Percentiles rank a stretch among this genome's conserved stretches.
These are phyloP conservation scores for Leishmania arabica DNA, from an alignment of 208 protist species.

Conservation along the genomic window DNA sequence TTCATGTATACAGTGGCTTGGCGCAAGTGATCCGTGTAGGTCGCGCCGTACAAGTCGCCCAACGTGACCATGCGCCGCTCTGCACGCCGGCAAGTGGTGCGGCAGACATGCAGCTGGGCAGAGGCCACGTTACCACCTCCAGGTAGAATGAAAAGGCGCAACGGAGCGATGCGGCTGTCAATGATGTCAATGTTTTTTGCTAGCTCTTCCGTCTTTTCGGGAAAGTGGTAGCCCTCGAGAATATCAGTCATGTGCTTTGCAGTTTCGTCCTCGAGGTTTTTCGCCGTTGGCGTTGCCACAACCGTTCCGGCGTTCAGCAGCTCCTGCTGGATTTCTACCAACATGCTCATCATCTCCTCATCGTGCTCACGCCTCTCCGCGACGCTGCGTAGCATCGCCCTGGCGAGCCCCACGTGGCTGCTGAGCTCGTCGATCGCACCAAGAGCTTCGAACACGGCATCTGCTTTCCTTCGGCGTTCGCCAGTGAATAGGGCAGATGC, in stretches of 20 bases:
- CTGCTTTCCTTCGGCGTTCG: conserved; percentile 53
- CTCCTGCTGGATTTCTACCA: conserved; percentile 58
- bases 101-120: conserved; percentile 64
- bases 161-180: conserved; percentile 48
- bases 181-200: conserved; percentile 72
- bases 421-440: conserved; percentile 66
- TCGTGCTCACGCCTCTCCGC: conserved; percentile 19
- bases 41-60: conserved; percentile 28
- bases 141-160: conserved; percentile 75
- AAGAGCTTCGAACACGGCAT: conserved; percentile 67
- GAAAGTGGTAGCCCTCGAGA: conserved; percentile 24
- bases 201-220: conserved; percentile 34
- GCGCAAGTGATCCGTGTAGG: conserved; percentile 40
- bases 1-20: conserved; percentile 65
- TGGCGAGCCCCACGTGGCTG: conserved; percentile 48
- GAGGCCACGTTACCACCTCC: conserved; percentile 43
- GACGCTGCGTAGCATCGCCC: conserved; percentile 30
- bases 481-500: conserved; percentile 60
- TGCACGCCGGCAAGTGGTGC: conserved; percentile 61
- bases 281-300: conserved; percentile 63
- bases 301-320: conserved; percentile 69
- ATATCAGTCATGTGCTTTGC: conserved; percentile 19
- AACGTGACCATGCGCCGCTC: conserved; percentile 62
- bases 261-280: conserved; percentile 14
- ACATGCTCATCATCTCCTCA: conserved; percentile 27